Evolutionary conservation across 495 filamentous ascomycete genomes (phyloP).

Genomic region (Glarea lozoyensis): DNA sequence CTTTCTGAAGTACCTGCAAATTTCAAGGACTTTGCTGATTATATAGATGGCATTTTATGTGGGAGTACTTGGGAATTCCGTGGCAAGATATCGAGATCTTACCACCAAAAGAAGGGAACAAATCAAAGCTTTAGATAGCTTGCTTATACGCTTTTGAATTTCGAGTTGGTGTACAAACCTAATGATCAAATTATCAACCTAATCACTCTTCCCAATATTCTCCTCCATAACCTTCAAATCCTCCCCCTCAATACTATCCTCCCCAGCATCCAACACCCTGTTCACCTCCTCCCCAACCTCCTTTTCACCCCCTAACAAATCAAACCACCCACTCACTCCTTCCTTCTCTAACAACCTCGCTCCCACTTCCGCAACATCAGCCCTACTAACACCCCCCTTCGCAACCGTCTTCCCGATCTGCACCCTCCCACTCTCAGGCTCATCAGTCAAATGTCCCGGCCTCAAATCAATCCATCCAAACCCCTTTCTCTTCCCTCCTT

Average conservation of each 20-base stretch:
- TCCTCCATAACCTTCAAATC: slow-evolving; percentile 34
- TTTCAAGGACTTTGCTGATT: no score
- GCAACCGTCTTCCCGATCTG: slow-evolving; percentile 45
- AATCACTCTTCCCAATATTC: neutral
- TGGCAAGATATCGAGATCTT: slow-evolving; percentile 16
- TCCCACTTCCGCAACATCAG: slow-evolving; percentile 61
- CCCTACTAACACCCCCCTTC: slow-evolving; percentile 48
- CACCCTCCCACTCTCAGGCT: slow-evolving; percentile 50
- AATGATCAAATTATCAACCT: no score
- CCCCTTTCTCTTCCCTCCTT: slow-evolving; percentile 28
- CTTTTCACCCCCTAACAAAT: slow-evolving; percentile 42
- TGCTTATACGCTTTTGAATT: no score
- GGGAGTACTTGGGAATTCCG: slow-evolving; percentile 16
- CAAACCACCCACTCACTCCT: slow-evolving; percentile 34
- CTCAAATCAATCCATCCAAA: slow-evolving; percentile 63
- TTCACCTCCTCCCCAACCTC: slow-evolving; percentile 54
- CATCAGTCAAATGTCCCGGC: slow-evolving; percentile 54
- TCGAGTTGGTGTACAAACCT: no score
- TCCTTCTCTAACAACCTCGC: slow-evolving; percentile 54
- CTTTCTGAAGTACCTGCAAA: no score
- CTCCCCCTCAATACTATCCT: slow-evolving; percentile 62
- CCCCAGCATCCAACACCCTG: slow-evolving; percentile 49
- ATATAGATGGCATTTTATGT: slow-evolving; percentile 20
- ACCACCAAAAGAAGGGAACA: slow-evolving; percentile 7
- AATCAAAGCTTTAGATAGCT: slow-evolving; percentile 5